These are phyloP conservation scores for Talaromyces borbonicus DNA, from an alignment of 495 filamentous ascomycete genomes.

Conservation along the genomic window DNA sequence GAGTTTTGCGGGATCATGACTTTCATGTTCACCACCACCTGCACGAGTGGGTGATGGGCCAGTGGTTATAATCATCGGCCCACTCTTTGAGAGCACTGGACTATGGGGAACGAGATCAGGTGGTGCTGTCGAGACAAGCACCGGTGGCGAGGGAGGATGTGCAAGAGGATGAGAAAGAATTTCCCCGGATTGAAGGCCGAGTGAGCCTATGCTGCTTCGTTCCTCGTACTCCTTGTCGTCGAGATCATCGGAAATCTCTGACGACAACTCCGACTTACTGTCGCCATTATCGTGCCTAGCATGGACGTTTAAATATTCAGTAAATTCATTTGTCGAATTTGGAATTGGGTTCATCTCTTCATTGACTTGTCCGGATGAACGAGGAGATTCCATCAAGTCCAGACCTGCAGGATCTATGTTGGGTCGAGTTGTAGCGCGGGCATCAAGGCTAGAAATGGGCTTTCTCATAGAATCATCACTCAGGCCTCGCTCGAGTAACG, in stretches of 20 bases:
- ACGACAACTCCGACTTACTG: slow-evolving; percentile 65
- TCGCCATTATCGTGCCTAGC: slow-evolving; percentile 60
- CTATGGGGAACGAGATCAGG: slow-evolving; percentile 29
- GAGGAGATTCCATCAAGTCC: slow-evolving; percentile 29
- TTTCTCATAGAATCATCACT: slow-evolving; percentile 47
- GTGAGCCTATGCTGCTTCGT: slow-evolving; percentile 14
- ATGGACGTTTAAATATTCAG: slow-evolving; percentile 18
- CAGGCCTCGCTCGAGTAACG: slow-evolving; percentile 63
- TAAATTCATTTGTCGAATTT: slow-evolving; percentile 40
- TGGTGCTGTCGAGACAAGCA: slow-evolving; percentile 57
- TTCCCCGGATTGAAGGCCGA: slow-evolving; percentile 36
- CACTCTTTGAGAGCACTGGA: slow-evolving; percentile 30
- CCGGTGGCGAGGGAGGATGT: slow-evolving; percentile 69
- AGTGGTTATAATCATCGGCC: slow-evolving; percentile 38
- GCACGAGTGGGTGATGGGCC: slow-evolving; percentile 37
- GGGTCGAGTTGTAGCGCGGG: neutral
- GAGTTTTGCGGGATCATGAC: slow-evolving; percentile 5
- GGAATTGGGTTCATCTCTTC: slow-evolving; percentile 51
- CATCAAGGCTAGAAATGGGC: slow-evolving; percentile 12
- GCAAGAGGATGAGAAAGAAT: slow-evolving; percentile 57
- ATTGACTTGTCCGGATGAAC: slow-evolving; percentile 44
- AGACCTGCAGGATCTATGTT: slow-evolving; percentile 16
- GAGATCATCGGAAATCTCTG: slow-evolving; percentile 65
- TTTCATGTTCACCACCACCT: neutral
- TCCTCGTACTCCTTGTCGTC: slow-evolving; percentile 39